A percentile compares a stretch with the other conserved stretches of the same genome.
These are phyloP conservation scores for Parastagonospora avenae DNA, from an alignment of 2,329 filamentous ascomycete genomes.

Conservation along the genomic window DNA sequence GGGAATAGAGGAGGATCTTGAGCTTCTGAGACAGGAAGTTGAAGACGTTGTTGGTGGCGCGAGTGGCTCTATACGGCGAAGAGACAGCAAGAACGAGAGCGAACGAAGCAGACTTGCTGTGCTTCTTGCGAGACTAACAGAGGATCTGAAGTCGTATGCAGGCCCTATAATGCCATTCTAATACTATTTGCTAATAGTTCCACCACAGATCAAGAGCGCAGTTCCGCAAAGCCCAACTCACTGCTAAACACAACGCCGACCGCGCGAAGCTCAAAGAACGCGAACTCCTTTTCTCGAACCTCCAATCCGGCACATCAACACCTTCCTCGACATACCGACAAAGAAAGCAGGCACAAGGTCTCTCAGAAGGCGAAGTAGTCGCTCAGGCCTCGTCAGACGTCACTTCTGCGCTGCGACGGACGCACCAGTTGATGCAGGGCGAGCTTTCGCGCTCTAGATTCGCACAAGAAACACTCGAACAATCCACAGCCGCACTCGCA, in stretches of 20 bases:
- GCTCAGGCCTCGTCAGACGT: slow-evolving; percentile 81
- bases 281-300: slow-evolving; percentile 72
- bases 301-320: slow-evolving; percentile 53
- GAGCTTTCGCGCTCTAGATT: slow-evolving; percentile 88
- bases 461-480: slow-evolving; percentile 83
- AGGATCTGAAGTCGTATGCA: slow-evolving; percentile 72
- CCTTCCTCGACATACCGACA: slow-evolving; percentile 44
- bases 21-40: slow-evolving; percentile 77
- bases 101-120: slow-evolving; percentile 71
- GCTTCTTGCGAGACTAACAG: slow-evolving; percentile 67
- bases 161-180: not conserved
- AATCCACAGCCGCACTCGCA: slow-evolving; percentile 81
- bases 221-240: slow-evolving; percentile 82
- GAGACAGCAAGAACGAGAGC: slow-evolving; percentile 61
- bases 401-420: slow-evolving; percentile 80
- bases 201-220: slow-evolving; percentile 60
- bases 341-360: slow-evolving; percentile 51
- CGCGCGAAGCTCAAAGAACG: slow-evolving; percentile 76
- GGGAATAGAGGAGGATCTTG: slow-evolving; percentile 81
- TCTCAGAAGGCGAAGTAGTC: slow-evolving; percentile 73
- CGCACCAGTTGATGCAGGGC: slow-evolving; percentile 82
- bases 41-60: slow-evolving; percentile 64
- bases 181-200: slow-evolving; percentile 5
- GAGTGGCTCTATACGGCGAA: slow-evolving; percentile 41
- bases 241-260: slow-evolving; percentile 76